phyloP scores from a whole-genome alignment of 78 protist species.

The Pigoraptor vietnamica region DNA sequence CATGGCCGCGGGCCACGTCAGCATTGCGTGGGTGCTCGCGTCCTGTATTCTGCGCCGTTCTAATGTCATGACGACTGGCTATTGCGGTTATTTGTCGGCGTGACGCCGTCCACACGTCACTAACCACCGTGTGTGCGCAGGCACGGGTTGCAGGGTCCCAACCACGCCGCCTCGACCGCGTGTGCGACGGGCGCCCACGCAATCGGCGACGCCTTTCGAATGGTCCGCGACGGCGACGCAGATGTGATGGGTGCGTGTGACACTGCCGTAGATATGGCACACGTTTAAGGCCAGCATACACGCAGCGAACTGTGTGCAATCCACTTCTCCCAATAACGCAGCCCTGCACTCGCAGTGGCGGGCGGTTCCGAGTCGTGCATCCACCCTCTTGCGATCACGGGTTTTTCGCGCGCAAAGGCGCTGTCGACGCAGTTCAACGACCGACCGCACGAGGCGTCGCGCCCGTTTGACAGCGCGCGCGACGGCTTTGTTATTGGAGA shows the following conservation, averaged over 20 bases:
- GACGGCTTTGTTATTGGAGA: slow-evolving; percentile 95
- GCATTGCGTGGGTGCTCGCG: slow-evolving; percentile 35
- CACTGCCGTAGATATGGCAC: neutral
- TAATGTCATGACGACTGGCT: no score
- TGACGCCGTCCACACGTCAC: no score
- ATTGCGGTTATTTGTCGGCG: no score
- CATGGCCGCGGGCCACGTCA: slow-evolving; percentile 78
- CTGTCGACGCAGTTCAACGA: slow-evolving; percentile 72
- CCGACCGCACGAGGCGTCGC: slow-evolving; percentile 60
- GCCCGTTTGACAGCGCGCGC: slow-evolving; percentile 76
- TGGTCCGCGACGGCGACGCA: slow-evolving; percentile 70
- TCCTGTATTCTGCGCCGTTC: neutral
- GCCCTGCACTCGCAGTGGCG: slow-evolving; percentile 32
- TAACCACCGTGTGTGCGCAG: no score
- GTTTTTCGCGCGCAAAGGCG: slow-evolving; percentile 75
- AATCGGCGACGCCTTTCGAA: slow-evolving; percentile 65
- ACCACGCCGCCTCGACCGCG: slow-evolving; percentile 80
- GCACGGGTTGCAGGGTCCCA: slow-evolving; percentile 76
- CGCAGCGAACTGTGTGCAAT: no score
- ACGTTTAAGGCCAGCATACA: no score
- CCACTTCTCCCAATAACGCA: no score
- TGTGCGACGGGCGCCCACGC: slow-evolving; percentile 94
- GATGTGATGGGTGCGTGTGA: slow-evolving; percentile 61
- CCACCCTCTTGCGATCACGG: slow-evolving; percentile 77
- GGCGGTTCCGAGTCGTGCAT: slow-evolving; percentile 90